Conservation (phyloP, 495 filamentous ascomycete species). For the Achaetomiella virescens region DNA sequence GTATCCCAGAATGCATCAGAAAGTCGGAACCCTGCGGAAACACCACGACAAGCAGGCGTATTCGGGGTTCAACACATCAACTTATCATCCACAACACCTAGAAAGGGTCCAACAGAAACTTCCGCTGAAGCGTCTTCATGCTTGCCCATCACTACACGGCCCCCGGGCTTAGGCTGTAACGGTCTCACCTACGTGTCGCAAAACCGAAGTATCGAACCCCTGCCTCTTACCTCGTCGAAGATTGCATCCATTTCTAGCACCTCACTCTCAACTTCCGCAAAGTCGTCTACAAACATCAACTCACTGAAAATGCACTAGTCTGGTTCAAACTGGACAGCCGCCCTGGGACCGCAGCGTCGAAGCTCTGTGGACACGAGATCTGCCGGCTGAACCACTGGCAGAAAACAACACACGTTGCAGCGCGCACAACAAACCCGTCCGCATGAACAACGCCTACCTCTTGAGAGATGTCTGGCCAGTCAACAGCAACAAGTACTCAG, state of each 20-base stretch:
- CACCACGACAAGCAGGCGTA: not conserved
- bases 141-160: too few species aligned
- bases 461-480: conserved; percentile 21
- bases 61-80: not conserved
- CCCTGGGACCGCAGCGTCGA: conserved; percentile 31
- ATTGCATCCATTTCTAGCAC: not conserved
- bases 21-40: not conserved
- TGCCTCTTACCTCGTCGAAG: not conserved
- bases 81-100: not conserved
- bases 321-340: conserved; percentile 1
- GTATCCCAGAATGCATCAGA: too few species aligned
- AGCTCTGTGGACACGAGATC: conserved; percentile 16
- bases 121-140: not conserved
- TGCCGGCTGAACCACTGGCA: not conserved
- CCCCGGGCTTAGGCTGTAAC: too few species aligned
- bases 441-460: conserved; percentile 17
- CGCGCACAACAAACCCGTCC: conserved; percentile 18
- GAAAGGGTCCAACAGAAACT: not conserved
- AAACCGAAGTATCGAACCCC: not conserved
- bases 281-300: not conserved
- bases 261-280: not conserved
- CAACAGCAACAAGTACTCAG: not conserved
- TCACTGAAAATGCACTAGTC: not conserved
- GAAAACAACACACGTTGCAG: conserved; percentile 1
- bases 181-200: too few species aligned